phyloP scores from a whole-genome alignment of 441 rosid species.

The Gossypium lobatum region DNA sequence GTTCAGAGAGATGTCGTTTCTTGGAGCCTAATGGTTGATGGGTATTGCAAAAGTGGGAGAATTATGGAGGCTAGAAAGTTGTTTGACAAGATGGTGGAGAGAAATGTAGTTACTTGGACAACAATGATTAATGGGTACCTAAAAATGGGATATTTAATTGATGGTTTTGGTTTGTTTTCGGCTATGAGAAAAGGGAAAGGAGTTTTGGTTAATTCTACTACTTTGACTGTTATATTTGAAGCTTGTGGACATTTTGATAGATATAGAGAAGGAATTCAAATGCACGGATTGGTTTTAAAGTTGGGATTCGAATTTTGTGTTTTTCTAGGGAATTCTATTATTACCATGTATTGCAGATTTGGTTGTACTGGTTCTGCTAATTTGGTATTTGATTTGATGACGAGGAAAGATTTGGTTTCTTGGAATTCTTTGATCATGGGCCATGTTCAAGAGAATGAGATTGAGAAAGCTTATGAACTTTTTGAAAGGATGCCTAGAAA shows the following conservation, averaged over 20 bases:
- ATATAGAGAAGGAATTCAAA: conserved; percentile 44
- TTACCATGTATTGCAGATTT: conserved; percentile 52
- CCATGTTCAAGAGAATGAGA: conserved; percentile 31
- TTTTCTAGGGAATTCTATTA: conserved; percentile 53
- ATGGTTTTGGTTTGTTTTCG: conserved; percentile 57
- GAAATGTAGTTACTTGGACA: conserved; percentile 73
- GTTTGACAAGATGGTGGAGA: conserved; percentile 47
- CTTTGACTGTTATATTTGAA: conserved; percentile 51
- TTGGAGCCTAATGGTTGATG: conserved; percentile 67
- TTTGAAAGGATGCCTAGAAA: conserved; percentile 55
- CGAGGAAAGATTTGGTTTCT: conserved; percentile 44
- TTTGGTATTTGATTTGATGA: conserved; percentile 35
- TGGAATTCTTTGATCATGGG: conserved; percentile 74
- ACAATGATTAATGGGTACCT: conserved; percentile 71
- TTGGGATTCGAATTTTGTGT: conserved; percentile 46
- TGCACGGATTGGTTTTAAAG: conserved; percentile 44
- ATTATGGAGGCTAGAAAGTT: conserved; percentile 43
- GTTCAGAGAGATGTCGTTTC: conserved; percentile 54
- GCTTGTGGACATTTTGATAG: conserved; percentile 44
- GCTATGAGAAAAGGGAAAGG: conserved; percentile 50
- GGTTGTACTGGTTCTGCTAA: conserved; percentile 38
- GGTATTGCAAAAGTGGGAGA: conserved; percentile 55
- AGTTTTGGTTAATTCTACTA: conserved; percentile 42
- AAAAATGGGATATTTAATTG: conserved; percentile 42
- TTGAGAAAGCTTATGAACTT: conserved; percentile 47